phyloP scores from a whole-genome alignment of 179 eudicot species.

The Nepenthes alata region DNA sequence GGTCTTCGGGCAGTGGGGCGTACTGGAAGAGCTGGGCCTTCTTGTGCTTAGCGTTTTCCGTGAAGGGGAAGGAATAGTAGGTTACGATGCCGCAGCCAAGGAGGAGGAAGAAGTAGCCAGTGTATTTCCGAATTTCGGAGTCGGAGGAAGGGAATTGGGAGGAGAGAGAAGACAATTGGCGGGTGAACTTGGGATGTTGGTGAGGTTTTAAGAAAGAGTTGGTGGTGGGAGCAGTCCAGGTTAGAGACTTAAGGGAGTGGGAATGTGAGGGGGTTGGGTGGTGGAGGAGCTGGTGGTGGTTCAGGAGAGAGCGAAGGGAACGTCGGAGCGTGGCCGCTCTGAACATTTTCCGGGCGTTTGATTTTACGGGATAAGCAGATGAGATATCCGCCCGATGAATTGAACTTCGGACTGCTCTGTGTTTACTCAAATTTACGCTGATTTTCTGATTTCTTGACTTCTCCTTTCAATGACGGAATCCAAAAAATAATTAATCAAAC shows the following conservation, averaged over 20 bases:
- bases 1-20: conserved; percentile 83
- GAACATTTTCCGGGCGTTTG: conserved; percentile 19
- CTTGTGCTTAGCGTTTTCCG: conserved; percentile 69
- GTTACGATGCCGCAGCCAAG: conserved; percentile 62
- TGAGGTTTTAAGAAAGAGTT: conserved; percentile 1
- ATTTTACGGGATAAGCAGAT: too few species aligned
- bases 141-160: conserved; percentile 31
- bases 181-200: conserved; percentile 16
- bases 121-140: conserved; percentile 59
- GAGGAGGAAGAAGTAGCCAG: conserved; percentile 64
- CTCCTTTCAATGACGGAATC: too few species aligned
- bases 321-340: conserved; percentile 39
- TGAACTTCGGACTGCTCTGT: too few species aligned
- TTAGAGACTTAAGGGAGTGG: conserved; percentile 10
- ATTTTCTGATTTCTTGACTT: too few species aligned
- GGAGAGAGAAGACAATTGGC: conserved; percentile 25
- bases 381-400: too few species aligned
- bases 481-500: too few species aligned
- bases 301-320: conserved; percentile 22
- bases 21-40: conserved; percentile 74
- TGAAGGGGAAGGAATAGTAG: conserved; percentile 88
- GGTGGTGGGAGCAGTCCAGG: conserved; percentile 1
- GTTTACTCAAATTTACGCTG: too few species aligned
- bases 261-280: conserved; percentile 9
- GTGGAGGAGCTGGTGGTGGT: conserved; percentile 10